Percentiles rank a stretch among this genome's conserved stretches.
These are phyloP conservation scores for Vanrija sp. DNA, from an alignment of 1,284 basidiomycete species.

Conservation along the genomic window DNA sequence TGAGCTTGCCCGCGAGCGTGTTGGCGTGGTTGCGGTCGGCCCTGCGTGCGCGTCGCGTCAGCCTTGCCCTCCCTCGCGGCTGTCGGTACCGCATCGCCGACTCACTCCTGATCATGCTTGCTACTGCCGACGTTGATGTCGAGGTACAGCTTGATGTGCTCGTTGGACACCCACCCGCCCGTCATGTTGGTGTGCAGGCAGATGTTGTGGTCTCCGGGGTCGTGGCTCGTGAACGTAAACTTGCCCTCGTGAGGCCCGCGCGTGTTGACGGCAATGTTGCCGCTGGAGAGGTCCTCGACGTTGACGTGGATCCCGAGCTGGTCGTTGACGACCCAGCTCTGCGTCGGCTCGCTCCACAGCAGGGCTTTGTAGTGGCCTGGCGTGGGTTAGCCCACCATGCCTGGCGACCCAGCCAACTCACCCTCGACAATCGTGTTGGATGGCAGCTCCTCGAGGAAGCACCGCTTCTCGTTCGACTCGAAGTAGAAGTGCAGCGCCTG, in stretches of 20 bases:
- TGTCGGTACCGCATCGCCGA: slow-evolving; percentile 3
- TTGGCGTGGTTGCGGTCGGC: slow-evolving; percentile 77
- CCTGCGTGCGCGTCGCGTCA: slow-evolving; percentile 21
- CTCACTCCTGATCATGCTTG: slow-evolving; percentile 71
- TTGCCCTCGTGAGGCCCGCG: slow-evolving; percentile 82
- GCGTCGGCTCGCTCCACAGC: slow-evolving; percentile 75
- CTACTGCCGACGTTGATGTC: slow-evolving; percentile 86
- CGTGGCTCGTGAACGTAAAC: slow-evolving; percentile 97
- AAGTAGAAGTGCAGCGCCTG: slow-evolving; percentile 83
- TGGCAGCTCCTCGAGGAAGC: slow-evolving; percentile 97
- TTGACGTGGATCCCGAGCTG: slow-evolving; percentile 84
- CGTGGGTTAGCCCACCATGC: too few relatives aligned
- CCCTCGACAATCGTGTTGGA: slow-evolving; percentile 95
- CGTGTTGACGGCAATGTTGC: slow-evolving; percentile 66
- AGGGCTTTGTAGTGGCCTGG: slow-evolving; percentile 87
- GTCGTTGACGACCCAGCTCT: slow-evolving; percentile 68
- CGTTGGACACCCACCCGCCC: slow-evolving; percentile 73
- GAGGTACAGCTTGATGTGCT: slow-evolving; percentile 90
- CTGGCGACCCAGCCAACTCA: slow-evolving; percentile 41
- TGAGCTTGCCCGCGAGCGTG: slow-evolving; percentile 77
- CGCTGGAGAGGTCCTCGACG: slow-evolving; percentile 57
- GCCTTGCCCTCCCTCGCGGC: background rate
- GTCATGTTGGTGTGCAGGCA: slow-evolving; percentile 85
- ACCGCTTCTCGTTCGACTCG: slow-evolving; percentile 84
- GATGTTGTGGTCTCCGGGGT: slow-evolving; percentile 88